These are phyloP conservation scores for Wickerhamiella azyma DNA, from an alignment of 805 yeast species.

Conservation along the genomic window DNA sequence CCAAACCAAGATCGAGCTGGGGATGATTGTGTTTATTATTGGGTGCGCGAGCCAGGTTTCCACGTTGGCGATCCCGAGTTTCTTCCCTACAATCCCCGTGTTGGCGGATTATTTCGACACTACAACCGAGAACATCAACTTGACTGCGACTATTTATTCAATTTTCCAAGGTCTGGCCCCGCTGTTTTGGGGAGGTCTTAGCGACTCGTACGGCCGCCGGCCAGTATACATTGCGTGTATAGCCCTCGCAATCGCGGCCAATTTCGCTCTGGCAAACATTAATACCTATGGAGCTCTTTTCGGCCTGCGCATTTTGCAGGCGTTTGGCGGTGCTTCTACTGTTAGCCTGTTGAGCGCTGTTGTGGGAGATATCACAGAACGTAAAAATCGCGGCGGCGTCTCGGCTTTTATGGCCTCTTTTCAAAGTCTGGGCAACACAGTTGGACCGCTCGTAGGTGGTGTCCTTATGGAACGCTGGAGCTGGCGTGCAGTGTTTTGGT, in stretches of 20 bases:
- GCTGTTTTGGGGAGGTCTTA: constrained; percentile 48
- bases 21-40: constrained; percentile 5
- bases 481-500: constrained; percentile 61
- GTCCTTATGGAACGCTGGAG: constrained; percentile 33
- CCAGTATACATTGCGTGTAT: constrained; percentile 48
- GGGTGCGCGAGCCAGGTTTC: constrained; percentile 31
- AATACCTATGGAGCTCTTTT: constrained; percentile 47
- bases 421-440: constrained; percentile 57
- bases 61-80: constrained; percentile 60
- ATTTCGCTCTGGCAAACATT: constrained; percentile 51
- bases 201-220: constrained; percentile 62
- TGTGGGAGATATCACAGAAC: constrained; percentile 57
- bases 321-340: constrained; percentile 63
- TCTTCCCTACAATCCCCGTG: constrained; percentile 59
- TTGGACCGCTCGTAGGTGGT: constrained; percentile 63
- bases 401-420: constrained; percentile 55
- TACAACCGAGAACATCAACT: constrained; percentile 43
- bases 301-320: constrained; percentile 60
- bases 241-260: constrained; percentile 42
- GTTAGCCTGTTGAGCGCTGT: constrained; percentile 58
- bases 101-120: constrained; percentile 43
- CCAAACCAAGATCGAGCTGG: neutral
- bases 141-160: constrained; percentile 65
- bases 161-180: constrained; percentile 70
- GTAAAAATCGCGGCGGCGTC: constrained; percentile 54